A percentile compares a stretch with the other conserved stretches of the same genome.
These are phyloP conservation scores for Ceratobasidium sp. DNA, from an alignment of 1,284 basidiomycete species.

Conservation along the genomic window DNA sequence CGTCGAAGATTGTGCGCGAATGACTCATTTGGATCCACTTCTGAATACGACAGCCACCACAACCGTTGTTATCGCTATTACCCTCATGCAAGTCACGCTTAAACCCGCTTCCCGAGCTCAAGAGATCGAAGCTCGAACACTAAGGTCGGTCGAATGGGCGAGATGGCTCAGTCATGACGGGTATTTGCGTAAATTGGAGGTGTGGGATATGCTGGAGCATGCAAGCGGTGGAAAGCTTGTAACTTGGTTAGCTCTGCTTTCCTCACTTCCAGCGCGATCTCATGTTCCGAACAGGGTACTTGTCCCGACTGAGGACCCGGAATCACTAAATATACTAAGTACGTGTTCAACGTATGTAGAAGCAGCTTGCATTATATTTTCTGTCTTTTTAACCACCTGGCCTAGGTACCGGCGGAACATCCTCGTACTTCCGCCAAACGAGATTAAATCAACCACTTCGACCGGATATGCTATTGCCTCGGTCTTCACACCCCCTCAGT, in stretches of 20 bases:
- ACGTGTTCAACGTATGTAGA: conserved; percentile 58
- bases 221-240: conserved; percentile 52
- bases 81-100: conserved; percentile 13
- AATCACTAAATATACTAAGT: conserved; percentile 56
- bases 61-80: not conserved
- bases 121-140: conserved; percentile 49
- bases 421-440: conserved; percentile 45
- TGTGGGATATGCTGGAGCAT: conserved; percentile 54
- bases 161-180: conserved; percentile 52
- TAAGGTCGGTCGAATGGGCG: conserved; percentile 53
- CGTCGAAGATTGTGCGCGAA: not conserved
- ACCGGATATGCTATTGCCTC: conserved; percentile 59
- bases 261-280: not conserved
- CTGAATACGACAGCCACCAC: not conserved
- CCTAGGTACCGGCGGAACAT: conserved; percentile 50
- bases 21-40: not conserved
- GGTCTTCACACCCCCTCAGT: conserved; percentile 58
- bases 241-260: conserved; percentile 52
- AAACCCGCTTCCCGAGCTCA: conserved; percentile 22
- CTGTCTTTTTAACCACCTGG: not conserved
- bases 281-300: conserved; percentile 54
- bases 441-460: conserved; percentile 49
- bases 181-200: conserved; percentile 52
- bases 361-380: conserved; percentile 43
- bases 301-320: conserved; percentile 54